Evolutionary conservation across 2,329 filamentous ascomycete species (phyloP).

Genomic region (Arthrobotrys sphaeroides): DNA sequence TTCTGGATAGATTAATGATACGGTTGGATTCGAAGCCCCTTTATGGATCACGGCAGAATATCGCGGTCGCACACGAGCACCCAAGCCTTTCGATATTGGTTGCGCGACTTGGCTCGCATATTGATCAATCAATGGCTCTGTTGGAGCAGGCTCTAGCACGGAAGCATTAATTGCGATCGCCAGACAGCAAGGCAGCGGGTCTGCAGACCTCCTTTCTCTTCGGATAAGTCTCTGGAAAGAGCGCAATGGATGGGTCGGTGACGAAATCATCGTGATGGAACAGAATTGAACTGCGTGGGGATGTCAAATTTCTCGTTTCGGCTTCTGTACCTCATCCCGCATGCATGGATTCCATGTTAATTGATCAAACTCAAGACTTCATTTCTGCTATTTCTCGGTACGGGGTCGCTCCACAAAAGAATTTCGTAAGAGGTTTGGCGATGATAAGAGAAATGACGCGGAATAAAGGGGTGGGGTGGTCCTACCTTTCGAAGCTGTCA

Average conservation of each 20-base stretch:
- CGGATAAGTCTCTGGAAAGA: neutral
- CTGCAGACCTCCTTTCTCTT: constrained; percentile 6
- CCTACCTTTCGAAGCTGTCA: constrained; percentile 1
- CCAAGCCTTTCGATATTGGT: neutral
- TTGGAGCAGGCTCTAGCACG: neutral
- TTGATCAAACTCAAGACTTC: too few species aligned
- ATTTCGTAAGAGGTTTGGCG: constrained; percentile 17
- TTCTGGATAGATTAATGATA: constrained; percentile 47
- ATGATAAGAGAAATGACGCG: constrained; percentile 20
- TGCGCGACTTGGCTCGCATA: constrained; percentile 21
- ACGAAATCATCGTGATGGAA: constrained; percentile 13
- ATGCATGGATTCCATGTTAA: constrained; percentile 23
- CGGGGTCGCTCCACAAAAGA: neutral
- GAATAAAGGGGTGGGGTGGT: constrained; percentile 13
- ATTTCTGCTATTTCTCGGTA: constrained; percentile 16
- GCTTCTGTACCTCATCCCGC: constrained; percentile 27
- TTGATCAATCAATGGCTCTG: neutral
- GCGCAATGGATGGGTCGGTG: neutral
- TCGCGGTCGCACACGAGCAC: constrained; percentile 18
- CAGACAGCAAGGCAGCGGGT: constrained; percentile 22
- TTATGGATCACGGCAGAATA: constrained; percentile 19
- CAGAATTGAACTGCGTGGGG: constrained; percentile 5
- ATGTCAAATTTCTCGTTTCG: constrained; percentile 22
- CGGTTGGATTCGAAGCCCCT: constrained; percentile 24
- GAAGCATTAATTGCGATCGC: constrained; percentile 32